Percentiles rank a stretch among this genome's conserved stretches.
Conservation (phyloP, 805 yeast species). For the Candida insectalens region DNA sequence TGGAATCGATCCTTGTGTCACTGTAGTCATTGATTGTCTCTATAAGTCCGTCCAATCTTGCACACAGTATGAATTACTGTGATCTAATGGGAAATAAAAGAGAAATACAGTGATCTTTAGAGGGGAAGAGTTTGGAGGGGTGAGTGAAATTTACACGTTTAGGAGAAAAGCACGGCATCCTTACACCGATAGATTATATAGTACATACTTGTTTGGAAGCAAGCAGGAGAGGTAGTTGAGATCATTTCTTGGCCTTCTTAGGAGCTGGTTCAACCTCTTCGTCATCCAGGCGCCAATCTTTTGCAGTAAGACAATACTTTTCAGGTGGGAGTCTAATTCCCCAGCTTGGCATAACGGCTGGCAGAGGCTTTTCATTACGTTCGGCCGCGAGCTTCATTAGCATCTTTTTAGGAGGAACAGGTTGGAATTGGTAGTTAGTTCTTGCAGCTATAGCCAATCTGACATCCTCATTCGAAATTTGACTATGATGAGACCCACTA, state of each 20-base stretch:
- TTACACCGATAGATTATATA: too few relatives aligned
- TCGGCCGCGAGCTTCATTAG: conserved; percentile 87
- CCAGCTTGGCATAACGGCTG: conserved; percentile 84
- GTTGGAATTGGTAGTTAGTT: conserved; percentile 93
- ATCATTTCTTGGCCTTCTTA: too few relatives aligned
- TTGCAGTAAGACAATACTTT: conserved; percentile 85
- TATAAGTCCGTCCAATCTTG: too few relatives aligned
- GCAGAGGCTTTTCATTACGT: conserved; percentile 79
- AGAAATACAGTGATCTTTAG: too few relatives aligned
- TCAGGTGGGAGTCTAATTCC: conserved; percentile 96
- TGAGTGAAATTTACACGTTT: too few relatives aligned
- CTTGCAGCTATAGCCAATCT: conserved; percentile 89
- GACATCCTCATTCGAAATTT: conserved; percentile 78
- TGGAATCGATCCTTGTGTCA: conserved; percentile 55
- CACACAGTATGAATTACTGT: too few relatives aligned
- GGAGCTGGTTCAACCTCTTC: too few relatives aligned
- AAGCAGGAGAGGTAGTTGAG: too few relatives aligned
- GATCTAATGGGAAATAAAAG: too few relatives aligned
- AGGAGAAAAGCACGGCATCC: too few relatives aligned
- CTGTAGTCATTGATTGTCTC: conserved; percentile 23
- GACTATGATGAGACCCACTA: conserved; percentile 27
- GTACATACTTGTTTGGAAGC: too few relatives aligned
- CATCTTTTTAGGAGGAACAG: conserved; percentile 89
- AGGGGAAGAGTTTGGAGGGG: too few relatives aligned
- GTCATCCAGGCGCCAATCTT: conserved; percentile 46